Conservation (phyloP, 441 rosid genomes). For the Pelargonium myrrhifolium region DNA sequence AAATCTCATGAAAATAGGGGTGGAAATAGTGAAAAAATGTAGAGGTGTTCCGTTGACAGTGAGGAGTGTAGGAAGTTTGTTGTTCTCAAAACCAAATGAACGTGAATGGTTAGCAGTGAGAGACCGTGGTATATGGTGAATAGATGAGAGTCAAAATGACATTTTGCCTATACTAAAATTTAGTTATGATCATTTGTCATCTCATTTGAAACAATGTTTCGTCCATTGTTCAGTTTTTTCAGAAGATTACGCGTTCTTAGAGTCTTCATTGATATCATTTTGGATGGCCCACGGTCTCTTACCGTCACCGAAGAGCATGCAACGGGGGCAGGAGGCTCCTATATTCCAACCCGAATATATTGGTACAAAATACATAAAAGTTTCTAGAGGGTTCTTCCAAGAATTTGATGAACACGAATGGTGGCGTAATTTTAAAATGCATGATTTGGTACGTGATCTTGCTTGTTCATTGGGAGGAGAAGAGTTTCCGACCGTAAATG, state of each 20-base stretch:
- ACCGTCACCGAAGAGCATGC: background rate
- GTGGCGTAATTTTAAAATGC: background rate
- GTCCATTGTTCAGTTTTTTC: background rate
- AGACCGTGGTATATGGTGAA: background rate
- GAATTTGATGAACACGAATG: background rate
- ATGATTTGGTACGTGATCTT: background rate
- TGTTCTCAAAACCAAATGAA: background rate
- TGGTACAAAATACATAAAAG: background rate
- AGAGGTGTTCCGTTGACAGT: background rate
- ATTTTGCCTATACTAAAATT: background rate
- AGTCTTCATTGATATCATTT: background rate
- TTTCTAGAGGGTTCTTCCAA: background rate
- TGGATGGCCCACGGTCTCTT: conserved; percentile 13
- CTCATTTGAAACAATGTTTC: background rate
- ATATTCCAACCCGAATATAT: background rate
- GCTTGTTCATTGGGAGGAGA: background rate
- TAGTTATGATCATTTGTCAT: background rate
- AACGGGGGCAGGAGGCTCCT: background rate
- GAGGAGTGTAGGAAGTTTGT: background rate
- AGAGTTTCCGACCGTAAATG: background rate
- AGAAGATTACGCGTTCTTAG: background rate
- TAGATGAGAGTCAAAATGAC: background rate
- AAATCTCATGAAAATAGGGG: conserved; percentile 10
- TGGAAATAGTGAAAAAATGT: background rate
- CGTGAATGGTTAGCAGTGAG: background rate